These are phyloP conservation scores for Diaporthe sp. DNA, from an alignment of 2,329 filamentous ascomycete genomes.

Conservation along the genomic window DNA sequence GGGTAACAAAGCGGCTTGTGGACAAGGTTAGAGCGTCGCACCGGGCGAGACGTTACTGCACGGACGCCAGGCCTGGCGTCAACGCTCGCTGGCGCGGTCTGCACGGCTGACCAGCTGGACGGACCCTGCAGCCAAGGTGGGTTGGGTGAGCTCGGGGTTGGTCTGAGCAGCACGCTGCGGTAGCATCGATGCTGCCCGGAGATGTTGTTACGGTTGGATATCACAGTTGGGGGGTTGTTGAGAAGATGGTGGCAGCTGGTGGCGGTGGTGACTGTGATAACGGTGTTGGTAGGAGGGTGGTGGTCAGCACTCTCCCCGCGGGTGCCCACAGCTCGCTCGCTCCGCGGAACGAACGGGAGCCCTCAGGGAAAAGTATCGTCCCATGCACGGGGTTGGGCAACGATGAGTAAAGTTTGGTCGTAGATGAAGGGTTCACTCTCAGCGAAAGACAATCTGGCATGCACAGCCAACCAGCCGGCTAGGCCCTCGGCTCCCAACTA, in stretches of 20 bases:
- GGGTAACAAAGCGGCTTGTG: not conserved
- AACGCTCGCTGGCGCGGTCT: not conserved
- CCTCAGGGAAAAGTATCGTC: constrained; percentile 5
- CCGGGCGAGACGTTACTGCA: not conserved
- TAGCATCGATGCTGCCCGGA: constrained; percentile 3
- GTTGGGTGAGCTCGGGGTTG: constrained; percentile 17
- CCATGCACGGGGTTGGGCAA: constrained; percentile 5
- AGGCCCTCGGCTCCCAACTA: constrained; percentile 1
- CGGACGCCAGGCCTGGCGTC: not conserved
- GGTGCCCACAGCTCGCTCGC: not conserved
- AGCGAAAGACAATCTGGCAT: constrained; percentile 1
- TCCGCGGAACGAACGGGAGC: constrained; percentile 22
- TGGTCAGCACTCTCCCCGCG: not conserved
- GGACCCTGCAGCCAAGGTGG: constrained; percentile 18
- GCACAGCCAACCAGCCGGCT: not conserved
- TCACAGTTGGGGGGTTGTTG: not conserved
- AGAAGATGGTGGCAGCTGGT: not conserved
- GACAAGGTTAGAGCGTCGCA: constrained; percentile 17
- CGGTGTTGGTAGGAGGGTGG: not conserved
- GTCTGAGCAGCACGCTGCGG: not conserved
- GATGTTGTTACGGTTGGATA: not conserved
- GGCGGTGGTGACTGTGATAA: not conserved
- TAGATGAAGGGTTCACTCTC: constrained; percentile 11
- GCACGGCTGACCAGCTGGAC: constrained; percentile 5
- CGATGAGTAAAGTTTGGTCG: constrained; percentile 6